Conservation (phyloP, 2,329 filamentous ascomycete genomes). For the Penicillium sclerotigenum region DNA sequence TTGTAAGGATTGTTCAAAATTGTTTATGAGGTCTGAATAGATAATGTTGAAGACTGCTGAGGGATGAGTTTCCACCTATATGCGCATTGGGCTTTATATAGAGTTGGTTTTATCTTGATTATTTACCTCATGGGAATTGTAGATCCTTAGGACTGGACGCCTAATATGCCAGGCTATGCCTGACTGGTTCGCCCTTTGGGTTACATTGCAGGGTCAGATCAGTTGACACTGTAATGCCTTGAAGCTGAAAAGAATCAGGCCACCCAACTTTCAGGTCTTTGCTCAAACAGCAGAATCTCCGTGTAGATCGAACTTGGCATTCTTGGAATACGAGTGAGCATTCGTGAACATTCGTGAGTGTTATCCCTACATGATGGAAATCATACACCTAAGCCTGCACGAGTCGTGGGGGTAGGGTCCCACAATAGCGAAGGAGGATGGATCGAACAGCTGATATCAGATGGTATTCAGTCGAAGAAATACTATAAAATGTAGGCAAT, state of each 20-base stretch:
- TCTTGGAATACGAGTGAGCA: background rate
- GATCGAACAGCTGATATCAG: background rate
- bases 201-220: background rate
- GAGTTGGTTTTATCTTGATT: background rate
- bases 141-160: too few relatives aligned
- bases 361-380: background rate
- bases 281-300: background rate
- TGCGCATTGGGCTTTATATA: background rate
- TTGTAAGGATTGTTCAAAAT: background rate
- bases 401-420: background rate
- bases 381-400: background rate
- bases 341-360: background rate
- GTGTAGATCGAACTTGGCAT: background rate
- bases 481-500: background rate
- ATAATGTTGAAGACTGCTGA: background rate
- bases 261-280: background rate
- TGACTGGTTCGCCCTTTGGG: background rate
- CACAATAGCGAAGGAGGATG: background rate
- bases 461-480: background rate
- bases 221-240: background rate
- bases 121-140: background rate
- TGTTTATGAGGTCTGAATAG: background rate
- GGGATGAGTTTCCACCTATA: background rate
- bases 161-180: background rate
- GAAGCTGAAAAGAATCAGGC: background rate